Base-by-base conservation (phyloP, 306 rosid genomes). In the Benincasa hispida region DNA sequence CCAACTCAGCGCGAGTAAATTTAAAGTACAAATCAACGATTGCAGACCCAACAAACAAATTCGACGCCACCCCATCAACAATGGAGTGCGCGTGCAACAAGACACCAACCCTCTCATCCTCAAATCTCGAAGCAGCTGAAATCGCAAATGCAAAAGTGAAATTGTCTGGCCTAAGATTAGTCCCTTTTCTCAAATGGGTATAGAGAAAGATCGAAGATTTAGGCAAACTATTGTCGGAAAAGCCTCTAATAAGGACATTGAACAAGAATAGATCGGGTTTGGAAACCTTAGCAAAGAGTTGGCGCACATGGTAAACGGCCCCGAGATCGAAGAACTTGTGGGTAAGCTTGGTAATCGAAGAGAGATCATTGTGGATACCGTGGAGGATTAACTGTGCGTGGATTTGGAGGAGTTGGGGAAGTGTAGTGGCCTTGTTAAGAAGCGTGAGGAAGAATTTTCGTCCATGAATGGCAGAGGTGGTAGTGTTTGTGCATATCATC, bases 241-340 rank as follows among this genome's bases (percentile, higher is more conserved):
- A 87, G 81, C 92, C 97, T 73, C 81, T 80, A 56, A 92, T 79
- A 72, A 94, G 85, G 65, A 92, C 99, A 75, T 94, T 92, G 85
- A 84, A 87, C 83, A 94, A 89, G 89, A 94, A 94, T 35, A 87
- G 85, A 58, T 92, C 99, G 10, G 99, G 96, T 10, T 54, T 86
- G n/a, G 83, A 89, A 60, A 87, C 68, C 63, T 90, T 82, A 89
- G 85, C 83, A 85, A 90, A 84, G 79, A 92, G 91, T 60, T 83
- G 77, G 7, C 84, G 91, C 5, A 97, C 95, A 30, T 79, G 84
- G 81, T 66, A 85, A 5, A 89, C 81, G 91, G 95, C 93, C 24
- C 81, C 81, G 37, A 89, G 81, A 77, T 94, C 91, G 76, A 89
- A 90, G 81, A 94, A 85, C 81, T 85, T 87, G 83, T 94, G 96